phyloP scores from a whole-genome alignment of 2,329 filamentous ascomycete species.

The Fusarium torreyae region DNA sequence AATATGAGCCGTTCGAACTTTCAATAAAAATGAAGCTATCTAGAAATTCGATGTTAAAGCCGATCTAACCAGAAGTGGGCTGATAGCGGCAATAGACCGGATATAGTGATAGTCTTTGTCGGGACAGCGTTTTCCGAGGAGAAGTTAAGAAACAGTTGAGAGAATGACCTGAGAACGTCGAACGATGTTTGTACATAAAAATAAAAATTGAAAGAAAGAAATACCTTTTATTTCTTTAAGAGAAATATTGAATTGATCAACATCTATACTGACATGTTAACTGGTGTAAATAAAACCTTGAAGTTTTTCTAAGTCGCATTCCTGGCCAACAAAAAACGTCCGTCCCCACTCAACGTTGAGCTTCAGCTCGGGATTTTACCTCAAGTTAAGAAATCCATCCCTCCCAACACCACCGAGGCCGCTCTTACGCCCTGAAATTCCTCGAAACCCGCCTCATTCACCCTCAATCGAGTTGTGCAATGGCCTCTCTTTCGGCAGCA shows the following conservation, averaged over 20 bases:
- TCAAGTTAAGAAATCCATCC: slow-evolving; percentile 37
- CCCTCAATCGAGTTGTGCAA: slow-evolving; percentile 56
- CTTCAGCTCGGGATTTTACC: slow-evolving; percentile 45
- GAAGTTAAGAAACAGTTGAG: slow-evolving; percentile 7
- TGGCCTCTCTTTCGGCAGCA: slow-evolving; percentile 77
- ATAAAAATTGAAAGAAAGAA: neutral
- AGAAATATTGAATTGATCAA: neutral
- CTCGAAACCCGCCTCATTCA: slow-evolving; percentile 33
- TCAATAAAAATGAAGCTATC: slow-evolving; percentile 43
- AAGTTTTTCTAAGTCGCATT: slow-evolving; percentile 26
- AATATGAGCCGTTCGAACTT: slow-evolving; percentile 19
- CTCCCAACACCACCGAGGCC: slow-evolving; percentile 45
- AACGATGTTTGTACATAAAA: slow-evolving; percentile 13
- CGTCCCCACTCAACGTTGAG: slow-evolving; percentile 52
- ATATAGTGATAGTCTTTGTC: slow-evolving; percentile 14
- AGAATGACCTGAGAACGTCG: slow-evolving; percentile 29
- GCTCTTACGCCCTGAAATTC: slow-evolving; percentile 41
- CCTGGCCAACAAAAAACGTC: slow-evolving; percentile 55
- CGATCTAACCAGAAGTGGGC: slow-evolving; percentile 22
- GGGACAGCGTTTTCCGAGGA: slow-evolving; percentile 43
- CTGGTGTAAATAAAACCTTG: neutral
- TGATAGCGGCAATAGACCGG: slow-evolving; percentile 36
- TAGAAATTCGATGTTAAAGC: slow-evolving; percentile 34
- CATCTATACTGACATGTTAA: too few species aligned
- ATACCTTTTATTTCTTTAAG: neutral